A percentile compares a stretch with the other conserved stretches of the same genome.
These are phyloP conservation scores for Arthrobotrys musiformis DNA, from an alignment of 2,329 filamentous ascomycete genomes.

Conservation along the genomic window DNA sequence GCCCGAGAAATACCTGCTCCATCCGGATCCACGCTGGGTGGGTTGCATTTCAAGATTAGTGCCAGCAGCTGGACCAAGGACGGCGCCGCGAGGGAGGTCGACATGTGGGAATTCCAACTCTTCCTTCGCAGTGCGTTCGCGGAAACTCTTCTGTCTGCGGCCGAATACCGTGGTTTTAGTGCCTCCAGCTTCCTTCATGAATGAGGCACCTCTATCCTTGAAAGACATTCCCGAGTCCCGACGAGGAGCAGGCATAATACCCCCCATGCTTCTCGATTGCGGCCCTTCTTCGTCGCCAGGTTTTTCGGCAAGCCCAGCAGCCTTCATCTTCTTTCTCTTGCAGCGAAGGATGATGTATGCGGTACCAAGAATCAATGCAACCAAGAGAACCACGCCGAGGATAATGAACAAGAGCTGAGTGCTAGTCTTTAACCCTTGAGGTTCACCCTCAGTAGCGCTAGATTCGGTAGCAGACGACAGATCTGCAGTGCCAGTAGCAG, in stretches of 20 bases:
- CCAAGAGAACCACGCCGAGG: constrained; percentile 57
- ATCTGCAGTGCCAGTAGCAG: constrained; percentile 14
- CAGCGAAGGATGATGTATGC: constrained; percentile 56
- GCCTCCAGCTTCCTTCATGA: constrained; percentile 58
- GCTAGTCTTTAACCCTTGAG: constrained; percentile 53
- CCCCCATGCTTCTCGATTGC: constrained; percentile 21
- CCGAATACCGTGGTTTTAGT: constrained; percentile 45
- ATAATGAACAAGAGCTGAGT: constrained; percentile 58
- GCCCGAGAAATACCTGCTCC: constrained; percentile 60
- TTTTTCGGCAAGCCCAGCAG: constrained; percentile 37
- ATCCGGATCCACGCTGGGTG: constrained; percentile 57
- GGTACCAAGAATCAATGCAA: constrained; percentile 56
- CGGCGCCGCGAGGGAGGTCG: constrained; percentile 40
- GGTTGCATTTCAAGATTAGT: constrained; percentile 55
- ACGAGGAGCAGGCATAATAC: not conserved
- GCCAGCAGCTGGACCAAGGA: constrained; percentile 41
- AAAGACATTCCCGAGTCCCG: constrained; percentile 57
- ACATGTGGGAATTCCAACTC: constrained; percentile 46
- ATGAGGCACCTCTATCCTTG: constrained; percentile 59
- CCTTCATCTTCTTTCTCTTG: constrained; percentile 53
- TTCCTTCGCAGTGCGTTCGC: constrained; percentile 33
- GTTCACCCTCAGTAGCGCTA: constrained; percentile 18
- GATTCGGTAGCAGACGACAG: constrained; percentile 20
- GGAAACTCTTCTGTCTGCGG: constrained; percentile 37
- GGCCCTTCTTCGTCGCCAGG: constrained; percentile 25